phyloP scores from a whole-genome alignment of 192 early-diverging fungal genomes.

The Entomortierella parvispora region DNA sequence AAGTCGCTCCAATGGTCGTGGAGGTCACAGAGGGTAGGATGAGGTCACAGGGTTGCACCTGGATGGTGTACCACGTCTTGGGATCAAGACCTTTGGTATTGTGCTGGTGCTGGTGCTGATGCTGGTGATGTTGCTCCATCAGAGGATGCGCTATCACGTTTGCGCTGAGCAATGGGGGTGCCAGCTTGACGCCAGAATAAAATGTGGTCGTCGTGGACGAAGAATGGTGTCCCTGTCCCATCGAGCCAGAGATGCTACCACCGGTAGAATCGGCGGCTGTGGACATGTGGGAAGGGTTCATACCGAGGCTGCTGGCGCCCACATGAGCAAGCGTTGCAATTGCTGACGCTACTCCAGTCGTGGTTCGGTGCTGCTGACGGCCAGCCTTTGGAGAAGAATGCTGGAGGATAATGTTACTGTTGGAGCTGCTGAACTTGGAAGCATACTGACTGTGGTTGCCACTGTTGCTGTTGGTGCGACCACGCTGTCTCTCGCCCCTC shows the following conservation, averaged over 20 bases:
- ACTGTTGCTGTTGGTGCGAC: slow-evolving; percentile 11
- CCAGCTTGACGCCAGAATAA: slow-evolving; percentile 45
- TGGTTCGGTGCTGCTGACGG: slow-evolving; percentile 4
- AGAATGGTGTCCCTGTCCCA: not conserved
- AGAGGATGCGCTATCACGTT: not conserved
- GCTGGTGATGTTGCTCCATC: no score
- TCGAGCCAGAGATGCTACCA: not conserved
- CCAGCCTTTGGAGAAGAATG: no score
- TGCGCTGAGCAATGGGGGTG: slow-evolving; percentile 40
- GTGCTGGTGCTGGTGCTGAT: slow-evolving; percentile 10
- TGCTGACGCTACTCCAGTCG: not conserved
- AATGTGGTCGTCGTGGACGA: slow-evolving; percentile 34
- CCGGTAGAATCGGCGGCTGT: not conserved
- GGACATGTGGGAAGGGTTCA: not conserved
- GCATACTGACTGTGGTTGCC: slow-evolving; percentile 3
- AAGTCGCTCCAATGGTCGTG: not conserved
- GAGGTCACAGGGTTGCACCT: slow-evolving; percentile 28
- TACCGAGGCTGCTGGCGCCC: no score
- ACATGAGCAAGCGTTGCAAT: no score
- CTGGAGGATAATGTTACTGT: not conserved
- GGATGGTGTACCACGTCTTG: slow-evolving; percentile 48
- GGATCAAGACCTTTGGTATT: slow-evolving; percentile 14
- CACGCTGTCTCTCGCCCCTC: no score
- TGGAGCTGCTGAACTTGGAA: slow-evolving; percentile 11
- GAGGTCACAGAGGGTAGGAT: not conserved